These are phyloP conservation scores for Pseudogymnoascus sp. DNA, from an alignment of 2,329 filamentous ascomycete genomes.

Conservation along the genomic window DNA sequence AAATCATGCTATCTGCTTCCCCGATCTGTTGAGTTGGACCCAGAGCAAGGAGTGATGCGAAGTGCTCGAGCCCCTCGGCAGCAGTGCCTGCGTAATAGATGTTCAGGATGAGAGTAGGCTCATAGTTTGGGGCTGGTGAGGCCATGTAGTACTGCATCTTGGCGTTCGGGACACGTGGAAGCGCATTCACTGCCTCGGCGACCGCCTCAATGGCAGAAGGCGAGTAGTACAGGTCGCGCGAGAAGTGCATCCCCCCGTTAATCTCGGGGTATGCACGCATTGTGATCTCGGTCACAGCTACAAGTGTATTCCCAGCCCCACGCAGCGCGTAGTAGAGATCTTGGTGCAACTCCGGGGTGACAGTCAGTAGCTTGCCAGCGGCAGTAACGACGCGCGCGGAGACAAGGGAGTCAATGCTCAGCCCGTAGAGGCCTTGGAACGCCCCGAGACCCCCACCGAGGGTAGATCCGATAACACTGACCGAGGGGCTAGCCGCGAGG, in stretches of 20 bases:
- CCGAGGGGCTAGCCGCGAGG: background rate
- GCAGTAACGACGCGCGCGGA: constrained; percentile 18
- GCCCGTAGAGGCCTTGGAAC: constrained; percentile 35
- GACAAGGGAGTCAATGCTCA: constrained; percentile 21
- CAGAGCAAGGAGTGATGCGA: background rate
- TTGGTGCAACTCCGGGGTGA: constrained; percentile 13
- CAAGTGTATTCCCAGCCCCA: constrained; percentile 20
- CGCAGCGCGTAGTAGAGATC: constrained; percentile 21
- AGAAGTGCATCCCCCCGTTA: background rate
- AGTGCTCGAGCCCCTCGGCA: background rate
- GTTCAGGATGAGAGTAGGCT: background rate
- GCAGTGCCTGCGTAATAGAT: background rate
- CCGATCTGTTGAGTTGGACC: background rate
- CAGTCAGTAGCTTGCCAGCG: constrained; percentile 15
- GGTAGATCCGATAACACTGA: constrained; percentile 17
- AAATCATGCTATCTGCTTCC: background rate
- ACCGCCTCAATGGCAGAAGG: background rate
- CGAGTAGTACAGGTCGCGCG: background rate
- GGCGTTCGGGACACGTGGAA: background rate
- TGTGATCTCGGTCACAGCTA: constrained; percentile 13
- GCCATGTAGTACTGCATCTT: background rate
- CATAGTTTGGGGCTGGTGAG: background rate
- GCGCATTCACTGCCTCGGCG: background rate
- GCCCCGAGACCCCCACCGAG: constrained; percentile 39
- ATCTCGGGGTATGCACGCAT: constrained; percentile 10